Percentiles rank a stretch among this genome's conserved stretches.
These are phyloP conservation scores for Xerocomellus amylosporus DNA, from an alignment of 768 basidiomycete genomes.

Conservation along the genomic window DNA sequence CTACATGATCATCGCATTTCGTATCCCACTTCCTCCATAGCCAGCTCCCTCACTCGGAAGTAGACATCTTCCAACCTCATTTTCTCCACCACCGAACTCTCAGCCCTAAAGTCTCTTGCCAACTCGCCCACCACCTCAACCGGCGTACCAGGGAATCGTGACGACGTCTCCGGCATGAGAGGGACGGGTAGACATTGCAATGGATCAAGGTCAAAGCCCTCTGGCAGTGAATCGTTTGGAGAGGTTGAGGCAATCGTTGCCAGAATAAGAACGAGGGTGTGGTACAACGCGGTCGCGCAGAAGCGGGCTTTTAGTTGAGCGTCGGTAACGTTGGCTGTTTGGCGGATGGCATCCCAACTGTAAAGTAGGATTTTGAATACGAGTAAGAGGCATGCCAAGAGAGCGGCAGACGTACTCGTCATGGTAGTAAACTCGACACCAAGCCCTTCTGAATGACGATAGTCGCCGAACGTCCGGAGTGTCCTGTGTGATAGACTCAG, in stretches of 20 bases:
- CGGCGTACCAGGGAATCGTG: conserved; percentile 74
- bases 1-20: conserved; percentile 21
- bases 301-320: conserved; percentile 71
- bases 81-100: conserved; percentile 57
- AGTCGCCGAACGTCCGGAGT: conserved; percentile 67
- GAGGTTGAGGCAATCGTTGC: conserved; percentile 26
- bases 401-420: conserved; percentile 68
- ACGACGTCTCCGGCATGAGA: conserved; percentile 54
- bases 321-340: conserved; percentile 75
- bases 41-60: conserved; percentile 61
- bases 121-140: conserved; percentile 61
- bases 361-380: background rate
- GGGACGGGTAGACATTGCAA: conserved; percentile 60
- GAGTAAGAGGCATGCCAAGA: background rate
- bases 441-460: conserved; percentile 71
- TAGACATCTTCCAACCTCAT: conserved; percentile 58
- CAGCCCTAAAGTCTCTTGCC: conserved; percentile 56
- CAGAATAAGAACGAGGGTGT: conserved; percentile 53
- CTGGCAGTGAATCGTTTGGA: conserved; percentile 36
- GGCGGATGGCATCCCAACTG: conserved; percentile 77
- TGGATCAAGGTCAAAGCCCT: conserved; percentile 55
- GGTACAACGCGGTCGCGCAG: conserved; percentile 70
- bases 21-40: conserved; percentile 46
- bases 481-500: conserved; percentile 40
- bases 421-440: conserved; percentile 85